Base-by-base conservation (phyloP, 2,329 filamentous ascomycete species). In the Ophiocordyceps unilateralis region DNA sequence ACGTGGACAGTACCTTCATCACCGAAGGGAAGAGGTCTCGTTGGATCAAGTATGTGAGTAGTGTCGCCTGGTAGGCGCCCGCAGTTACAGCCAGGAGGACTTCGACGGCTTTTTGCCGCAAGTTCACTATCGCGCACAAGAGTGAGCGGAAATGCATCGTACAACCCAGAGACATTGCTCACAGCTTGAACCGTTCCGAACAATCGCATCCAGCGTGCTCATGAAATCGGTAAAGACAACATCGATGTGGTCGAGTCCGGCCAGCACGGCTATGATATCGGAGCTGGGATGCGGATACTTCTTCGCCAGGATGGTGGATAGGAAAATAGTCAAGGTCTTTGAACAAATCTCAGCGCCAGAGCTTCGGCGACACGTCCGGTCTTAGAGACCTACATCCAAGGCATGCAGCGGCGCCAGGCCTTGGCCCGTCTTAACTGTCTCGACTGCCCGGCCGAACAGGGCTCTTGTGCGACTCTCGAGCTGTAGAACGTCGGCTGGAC, bases 261-360 rank as follows among this genome's bases (percentile, higher is more conserved):
- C 85, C 41, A 98, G 72, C 28, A 96, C 72, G 45, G 81, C 78
- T 55, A 98, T 94, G 52, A 95, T 83, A 61, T 96, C 91, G 41
- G 91, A 91, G 60, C 87, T 95, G 6, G 88, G 84, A 54, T 95
- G 95, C 21, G 84, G 87, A 60, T 93, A 98, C 59, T 82, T 86
- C 64, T 96, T 98, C 45, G 76, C 75, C 47, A 96, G 69, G 17
- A 93, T 73, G 43, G 78, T 78, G 41, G 81, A 79, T 57, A 98
- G 72, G 62, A 96, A 95, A 40, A 83, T 79, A 59, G 82, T 87
- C 56, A 96, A 72, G 47, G 88, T 96, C 84, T 96, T 59, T 3
- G 17, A 11, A 17, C 28, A 11, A 15, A 15, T 15, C 3, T 36
- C 19, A 36, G 32, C 24, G 24, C 24, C 12, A 26, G 24, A 26